Conservation (phyloP, 2,329 filamentous ascomycete species). For the Diaporthe vexans region DNA sequence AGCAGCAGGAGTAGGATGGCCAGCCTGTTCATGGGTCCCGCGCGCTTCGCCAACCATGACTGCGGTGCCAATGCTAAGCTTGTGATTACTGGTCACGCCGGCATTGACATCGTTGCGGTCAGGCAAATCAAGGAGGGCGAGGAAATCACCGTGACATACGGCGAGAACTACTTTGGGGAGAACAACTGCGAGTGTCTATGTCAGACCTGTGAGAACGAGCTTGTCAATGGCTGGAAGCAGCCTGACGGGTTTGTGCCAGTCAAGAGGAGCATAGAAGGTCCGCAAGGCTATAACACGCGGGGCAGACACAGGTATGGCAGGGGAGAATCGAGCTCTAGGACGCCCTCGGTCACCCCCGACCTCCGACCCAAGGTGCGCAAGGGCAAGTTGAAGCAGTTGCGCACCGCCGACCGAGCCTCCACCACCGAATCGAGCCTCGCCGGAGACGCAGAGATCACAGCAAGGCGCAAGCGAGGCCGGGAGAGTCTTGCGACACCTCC, state of each 20-base stretch:
- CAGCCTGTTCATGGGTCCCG: conserved; percentile 93
- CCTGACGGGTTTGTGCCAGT: conserved; percentile 61
- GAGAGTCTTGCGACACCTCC: conserved; percentile 67
- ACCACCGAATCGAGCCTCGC: conserved; percentile 52
- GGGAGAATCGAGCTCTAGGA: conserved; percentile 65
- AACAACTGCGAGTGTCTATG: conserved; percentile 97
- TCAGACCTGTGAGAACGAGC: conserved; percentile 82
- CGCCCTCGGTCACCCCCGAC: conserved; percentile 69
- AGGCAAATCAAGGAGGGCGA: conserved; percentile 88
- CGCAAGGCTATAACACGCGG: conserved; percentile 69
- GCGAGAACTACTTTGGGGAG: conserved; percentile 95
- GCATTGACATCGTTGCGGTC: conserved; percentile 90
- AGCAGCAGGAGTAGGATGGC: conserved; percentile 92
- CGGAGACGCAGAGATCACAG: conserved; percentile 46
- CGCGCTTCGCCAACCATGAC: conserved; percentile 97
- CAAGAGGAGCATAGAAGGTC: conserved; percentile 67
- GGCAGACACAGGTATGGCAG: conserved; percentile 66
- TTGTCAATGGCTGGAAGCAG: conserved; percentile 86
- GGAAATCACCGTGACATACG: conserved; percentile 97
- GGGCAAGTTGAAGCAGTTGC: conserved; percentile 52
- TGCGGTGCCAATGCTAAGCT: conserved; percentile 93
- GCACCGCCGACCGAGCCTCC: conserved; percentile 51
- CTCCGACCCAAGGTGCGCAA: conserved; percentile 66
- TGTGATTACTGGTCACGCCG: conserved; percentile 84
- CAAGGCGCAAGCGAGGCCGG: conserved; percentile 59